phyloP scores from a whole-genome alignment of 345 rosid genomes.

The Eutrema heterophyllum region DNA sequence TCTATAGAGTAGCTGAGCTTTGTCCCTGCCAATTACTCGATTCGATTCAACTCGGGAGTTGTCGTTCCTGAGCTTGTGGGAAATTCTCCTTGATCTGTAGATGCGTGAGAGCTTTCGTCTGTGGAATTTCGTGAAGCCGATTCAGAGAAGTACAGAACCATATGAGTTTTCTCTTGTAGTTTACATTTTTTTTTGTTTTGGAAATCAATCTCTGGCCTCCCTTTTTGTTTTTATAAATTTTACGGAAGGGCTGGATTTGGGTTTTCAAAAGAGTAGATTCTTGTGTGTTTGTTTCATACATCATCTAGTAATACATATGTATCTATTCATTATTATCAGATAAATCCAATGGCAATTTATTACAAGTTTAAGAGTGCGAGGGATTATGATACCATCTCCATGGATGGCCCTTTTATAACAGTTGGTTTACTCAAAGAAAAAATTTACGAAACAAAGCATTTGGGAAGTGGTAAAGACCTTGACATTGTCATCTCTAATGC shows the following conservation, averaged over 20 bases:
- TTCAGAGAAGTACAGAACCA: conserved; percentile 24
- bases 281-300: conserved; percentile 8
- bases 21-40: not conserved
- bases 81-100: not conserved
- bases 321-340: conserved; percentile 31
- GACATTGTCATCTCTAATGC: conserved; percentile 98
- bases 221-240: not conserved
- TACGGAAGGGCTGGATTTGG: not conserved
- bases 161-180: conserved; percentile 18
- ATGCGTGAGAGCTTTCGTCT: conserved; percentile 7
- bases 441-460: conserved; percentile 96
- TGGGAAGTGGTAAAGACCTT: conserved; percentile 97
- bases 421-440: conserved; percentile 97
- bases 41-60: not conserved
- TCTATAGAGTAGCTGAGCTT: not conserved
- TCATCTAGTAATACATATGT: conserved; percentile 9
- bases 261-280: conserved; percentile 8
- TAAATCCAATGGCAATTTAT: conserved; percentile 77
- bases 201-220: conserved; percentile 8
- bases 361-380: conserved; percentile 99
- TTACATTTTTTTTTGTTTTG: not conserved
- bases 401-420: conserved; percentile 95
- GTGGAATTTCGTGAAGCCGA: not conserved
- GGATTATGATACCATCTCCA: conserved; percentile 84
- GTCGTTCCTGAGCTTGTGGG: not conserved